Evolutionary conservation across 148 eudicot genomes (phyloP).

Genomic region (Silene uniflora): DNA sequence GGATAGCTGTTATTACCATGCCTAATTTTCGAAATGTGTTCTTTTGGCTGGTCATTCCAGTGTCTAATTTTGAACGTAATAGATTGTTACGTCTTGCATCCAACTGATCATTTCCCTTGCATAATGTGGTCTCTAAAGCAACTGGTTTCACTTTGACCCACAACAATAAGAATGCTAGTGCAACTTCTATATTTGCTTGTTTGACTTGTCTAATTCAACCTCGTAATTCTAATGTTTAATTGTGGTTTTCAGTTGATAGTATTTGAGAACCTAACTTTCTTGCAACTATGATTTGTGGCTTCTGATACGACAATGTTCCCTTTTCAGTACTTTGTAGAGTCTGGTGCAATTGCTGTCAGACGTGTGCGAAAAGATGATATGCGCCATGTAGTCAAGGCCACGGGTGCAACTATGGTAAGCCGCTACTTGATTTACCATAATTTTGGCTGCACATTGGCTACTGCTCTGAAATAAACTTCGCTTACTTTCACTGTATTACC

Average conservation of each 20-base stretch:
- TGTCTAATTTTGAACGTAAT: background rate
- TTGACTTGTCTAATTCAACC: background rate
- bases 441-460: background rate
- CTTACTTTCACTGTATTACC: background rate
- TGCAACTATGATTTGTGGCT: background rate
- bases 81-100: background rate
- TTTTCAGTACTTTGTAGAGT: constrained; percentile 89
- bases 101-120: background rate
- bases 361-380: constrained; percentile 92
- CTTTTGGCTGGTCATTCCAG: background rate
- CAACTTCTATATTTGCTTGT: background rate
- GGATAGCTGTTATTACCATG: background rate
- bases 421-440: background rate
- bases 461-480: background rate
- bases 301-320: constrained; percentile 5
- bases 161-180: background rate
- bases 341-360: constrained; percentile 95
- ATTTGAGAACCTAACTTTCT: background rate
- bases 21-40: background rate
- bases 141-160: background rate
- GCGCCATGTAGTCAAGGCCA: constrained; percentile 97
- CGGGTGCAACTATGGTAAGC: constrained; percentile 90
- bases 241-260: background rate
- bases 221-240: background rate
- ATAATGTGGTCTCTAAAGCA: background rate